Percentiles rank a stretch among this genome's conserved stretches.
Conservation (phyloP, 192 early-diverging fungal genomes). For the Gonapodya prolifera region DNA sequence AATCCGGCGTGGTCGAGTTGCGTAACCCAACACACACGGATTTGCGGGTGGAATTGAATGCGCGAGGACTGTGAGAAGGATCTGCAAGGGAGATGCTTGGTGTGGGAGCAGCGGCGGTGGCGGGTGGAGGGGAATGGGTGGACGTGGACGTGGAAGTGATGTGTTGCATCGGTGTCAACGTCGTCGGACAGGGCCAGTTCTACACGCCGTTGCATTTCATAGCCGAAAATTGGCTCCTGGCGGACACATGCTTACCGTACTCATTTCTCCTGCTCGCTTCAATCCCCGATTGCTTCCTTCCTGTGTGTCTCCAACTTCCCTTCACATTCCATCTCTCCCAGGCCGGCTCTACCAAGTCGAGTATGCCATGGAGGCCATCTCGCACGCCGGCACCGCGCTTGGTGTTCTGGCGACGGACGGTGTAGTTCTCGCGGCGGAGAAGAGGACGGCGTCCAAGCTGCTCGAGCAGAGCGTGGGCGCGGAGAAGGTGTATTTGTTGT, state of each 20-base stretch:
- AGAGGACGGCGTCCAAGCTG: conserved; percentile 85
- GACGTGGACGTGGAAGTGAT: too few species aligned
- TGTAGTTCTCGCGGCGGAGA: conserved; percentile 92
- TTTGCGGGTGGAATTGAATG: too few species aligned
- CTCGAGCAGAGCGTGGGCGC: conserved; percentile 69
- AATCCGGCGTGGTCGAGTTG: too few species aligned
- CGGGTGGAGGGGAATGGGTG: too few species aligned
- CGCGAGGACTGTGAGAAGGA: too few species aligned
- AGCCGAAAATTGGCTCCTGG: too few species aligned
- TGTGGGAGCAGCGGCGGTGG: too few species aligned
- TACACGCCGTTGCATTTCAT: too few species aligned
- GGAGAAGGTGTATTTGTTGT: conserved; percentile 96
- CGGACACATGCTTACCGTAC: neutral
- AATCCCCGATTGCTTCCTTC: neutral
- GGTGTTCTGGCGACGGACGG: conserved; percentile 88
- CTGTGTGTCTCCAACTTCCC: neutral
- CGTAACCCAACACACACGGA: too few species aligned
- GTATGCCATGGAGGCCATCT: conserved; percentile 99
- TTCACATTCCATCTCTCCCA: conserved; percentile 16
- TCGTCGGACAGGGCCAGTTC: too few species aligned
- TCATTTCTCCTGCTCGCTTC: neutral
- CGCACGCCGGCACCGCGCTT: conserved; percentile 86
- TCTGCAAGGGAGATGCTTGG: too few species aligned
- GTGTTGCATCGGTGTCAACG: too few species aligned
- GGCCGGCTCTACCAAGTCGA: conserved; percentile 98